A percentile compares a stretch with the other conserved stretches of the same genome.
Conservation (phyloP, 2,329 filamentous ascomycete species). For the Monilinia polystroma region DNA sequence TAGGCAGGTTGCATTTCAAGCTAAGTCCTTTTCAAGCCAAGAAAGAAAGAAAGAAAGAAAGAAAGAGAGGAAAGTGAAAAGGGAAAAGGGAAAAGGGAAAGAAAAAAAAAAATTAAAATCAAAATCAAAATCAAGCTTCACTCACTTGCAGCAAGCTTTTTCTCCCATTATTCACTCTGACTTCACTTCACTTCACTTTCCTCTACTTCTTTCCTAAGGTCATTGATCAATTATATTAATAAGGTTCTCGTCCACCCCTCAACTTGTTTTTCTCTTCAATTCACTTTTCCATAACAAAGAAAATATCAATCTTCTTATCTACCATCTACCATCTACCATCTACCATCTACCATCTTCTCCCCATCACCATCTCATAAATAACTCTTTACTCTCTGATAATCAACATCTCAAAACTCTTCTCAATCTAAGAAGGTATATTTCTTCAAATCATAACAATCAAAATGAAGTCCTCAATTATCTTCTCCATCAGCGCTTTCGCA, state of each 20-base stretch:
- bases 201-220: background rate
- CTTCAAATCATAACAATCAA: constrained; percentile 27
- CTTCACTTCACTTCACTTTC: background rate
- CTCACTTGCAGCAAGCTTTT: background rate
- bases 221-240: background rate
- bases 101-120: too few species aligned
- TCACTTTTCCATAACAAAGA: constrained; percentile 1
- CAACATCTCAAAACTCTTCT: background rate
- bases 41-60: too few species aligned
- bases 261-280: background rate
- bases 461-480: constrained; percentile 37
- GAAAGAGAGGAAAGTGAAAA: too few species aligned
- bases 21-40: too few species aligned
- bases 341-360: background rate
- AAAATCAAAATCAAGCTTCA: background rate
- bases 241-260: background rate
- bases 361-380: background rate
- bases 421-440: background rate
- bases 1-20: too few species aligned
- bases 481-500: constrained; percentile 35
- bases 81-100: too few species aligned
- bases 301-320: background rate
- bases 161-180: background rate
- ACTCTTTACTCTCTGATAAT: background rate
- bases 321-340: background rate